Evolutionary conservation across 129 eudicot genomes (phyloP).

Genomic region (Mikania micrantha): DNA sequence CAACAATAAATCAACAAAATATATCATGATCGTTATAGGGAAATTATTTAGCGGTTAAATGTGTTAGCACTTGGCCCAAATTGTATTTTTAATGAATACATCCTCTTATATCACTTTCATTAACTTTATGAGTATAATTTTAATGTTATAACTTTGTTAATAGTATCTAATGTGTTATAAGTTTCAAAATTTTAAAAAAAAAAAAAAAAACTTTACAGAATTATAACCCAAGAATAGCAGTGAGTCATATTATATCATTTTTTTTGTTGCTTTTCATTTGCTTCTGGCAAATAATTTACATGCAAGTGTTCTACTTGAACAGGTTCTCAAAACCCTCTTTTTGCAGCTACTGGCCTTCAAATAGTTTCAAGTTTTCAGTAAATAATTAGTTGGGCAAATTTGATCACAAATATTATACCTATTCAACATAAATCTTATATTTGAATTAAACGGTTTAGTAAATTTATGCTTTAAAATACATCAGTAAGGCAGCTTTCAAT

Average conservation of each 20-base stretch:
- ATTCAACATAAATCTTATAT: background rate
- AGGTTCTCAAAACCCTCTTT: constrained; percentile 92
- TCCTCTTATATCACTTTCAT: background rate
- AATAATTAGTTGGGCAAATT: background rate
- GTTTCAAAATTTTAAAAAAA: background rate
- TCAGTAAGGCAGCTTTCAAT: background rate
- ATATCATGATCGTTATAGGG: background rate
- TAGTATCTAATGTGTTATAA: background rate
- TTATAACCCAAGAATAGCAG: no score
- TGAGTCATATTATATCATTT: background rate
- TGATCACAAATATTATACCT: background rate
- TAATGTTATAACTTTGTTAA: background rate
- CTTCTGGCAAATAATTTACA: background rate
- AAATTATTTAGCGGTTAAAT: background rate
- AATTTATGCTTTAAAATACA: background rate
- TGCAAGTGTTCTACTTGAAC: constrained; percentile 11
- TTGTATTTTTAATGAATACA: background rate
- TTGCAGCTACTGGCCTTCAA: constrained; percentile 93
- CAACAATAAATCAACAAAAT: background rate
- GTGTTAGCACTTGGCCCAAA: background rate
- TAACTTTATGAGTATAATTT: background rate
- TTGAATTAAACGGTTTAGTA: background rate
- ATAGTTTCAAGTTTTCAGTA: background rate
- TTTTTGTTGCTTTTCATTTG: background rate
- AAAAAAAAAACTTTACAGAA: no score